phyloP scores from a whole-genome alignment of 805 yeast species.

The Pichia sporocuriosa region DNA sequence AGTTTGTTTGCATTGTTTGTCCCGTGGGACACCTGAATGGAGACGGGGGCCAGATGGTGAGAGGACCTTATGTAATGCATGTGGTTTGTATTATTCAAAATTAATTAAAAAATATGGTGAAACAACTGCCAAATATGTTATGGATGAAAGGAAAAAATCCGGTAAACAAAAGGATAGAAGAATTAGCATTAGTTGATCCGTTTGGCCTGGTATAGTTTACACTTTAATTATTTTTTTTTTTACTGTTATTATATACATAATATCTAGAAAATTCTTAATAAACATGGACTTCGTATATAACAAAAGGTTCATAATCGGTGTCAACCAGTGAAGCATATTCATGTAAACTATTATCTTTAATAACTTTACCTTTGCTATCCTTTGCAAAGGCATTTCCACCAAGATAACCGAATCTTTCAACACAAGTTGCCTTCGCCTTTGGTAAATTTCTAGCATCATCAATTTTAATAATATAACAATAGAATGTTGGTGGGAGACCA shows the following conservation, averaged over 20 bases:
- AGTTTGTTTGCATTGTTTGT: slow-evolving; percentile 36
- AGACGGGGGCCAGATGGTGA: slow-evolving; percentile 74
- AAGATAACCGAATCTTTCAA: slow-evolving; percentile 75
- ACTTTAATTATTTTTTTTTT: slow-evolving; percentile 1
- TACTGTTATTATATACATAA: not conserved
- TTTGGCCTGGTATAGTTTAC: not conserved
- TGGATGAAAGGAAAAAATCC: slow-evolving; percentile 24
- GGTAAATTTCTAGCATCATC: slow-evolving; percentile 32
- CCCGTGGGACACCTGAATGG: slow-evolving; percentile 73
- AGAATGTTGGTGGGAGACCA: slow-evolving; percentile 92
- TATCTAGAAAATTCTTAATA: slow-evolving; percentile 10
- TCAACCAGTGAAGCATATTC: slow-evolving; percentile 93
- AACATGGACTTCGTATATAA: slow-evolving; percentile 56
- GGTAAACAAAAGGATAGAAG: slow-evolving; percentile 27
- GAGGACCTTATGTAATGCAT: slow-evolving; percentile 73
- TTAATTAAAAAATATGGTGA: slow-evolving; percentile 53
- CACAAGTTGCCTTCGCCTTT: slow-evolving; percentile 62
- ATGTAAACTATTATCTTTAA: slow-evolving; percentile 53
- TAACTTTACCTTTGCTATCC: slow-evolving; percentile 59
- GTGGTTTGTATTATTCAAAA: slow-evolving; percentile 72
- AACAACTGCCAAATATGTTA: slow-evolving; percentile 40
- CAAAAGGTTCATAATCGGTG: slow-evolving; percentile 95
- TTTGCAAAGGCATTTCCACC: slow-evolving; percentile 82
- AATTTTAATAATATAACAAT: slow-evolving; percentile 40
- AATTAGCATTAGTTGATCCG: slow-evolving; percentile 15